A percentile compares a stretch with the other conserved stretches of the same genome.
Evolutionary conservation across 306 rosid genomes (phyloP).

Genomic region (Prunus salicina): DNA sequence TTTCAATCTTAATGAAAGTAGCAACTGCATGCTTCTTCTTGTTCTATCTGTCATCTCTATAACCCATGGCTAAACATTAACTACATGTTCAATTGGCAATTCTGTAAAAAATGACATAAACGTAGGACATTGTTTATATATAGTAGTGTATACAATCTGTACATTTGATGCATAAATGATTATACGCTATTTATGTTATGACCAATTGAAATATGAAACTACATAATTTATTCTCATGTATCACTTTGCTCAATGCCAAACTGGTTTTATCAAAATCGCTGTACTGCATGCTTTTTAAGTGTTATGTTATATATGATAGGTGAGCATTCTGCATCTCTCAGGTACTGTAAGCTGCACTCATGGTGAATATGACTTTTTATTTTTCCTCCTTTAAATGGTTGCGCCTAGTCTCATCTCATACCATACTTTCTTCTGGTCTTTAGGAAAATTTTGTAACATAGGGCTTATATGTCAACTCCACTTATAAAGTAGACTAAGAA

Average conservation of each 20-base stretch:
- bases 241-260: background rate
- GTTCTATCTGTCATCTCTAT: background rate
- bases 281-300: background rate
- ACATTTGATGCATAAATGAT: background rate
- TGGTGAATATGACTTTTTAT: background rate
- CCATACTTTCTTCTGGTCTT: background rate
- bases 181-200: background rate
- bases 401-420: background rate
- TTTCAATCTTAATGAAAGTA: constrained; percentile 3
- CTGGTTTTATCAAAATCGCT: background rate
- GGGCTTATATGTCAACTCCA: background rate
- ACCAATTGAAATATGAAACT: background rate
- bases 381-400: background rate
- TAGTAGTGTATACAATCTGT: background rate
- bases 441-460: background rate
- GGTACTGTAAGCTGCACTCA: background rate
- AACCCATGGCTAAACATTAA: background rate
- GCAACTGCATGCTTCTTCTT: background rate
- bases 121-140: background rate
- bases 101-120: background rate
- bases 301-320: background rate
- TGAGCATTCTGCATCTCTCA: background rate
- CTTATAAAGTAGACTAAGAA: background rate
- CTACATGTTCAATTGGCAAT: background rate
- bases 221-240: background rate